A percentile compares a stretch with the other conserved stretches of the same genome.
phyloP scores from a whole-genome alignment of 139 green algal species.

The Auxenochlorella protothecoides region DNA sequence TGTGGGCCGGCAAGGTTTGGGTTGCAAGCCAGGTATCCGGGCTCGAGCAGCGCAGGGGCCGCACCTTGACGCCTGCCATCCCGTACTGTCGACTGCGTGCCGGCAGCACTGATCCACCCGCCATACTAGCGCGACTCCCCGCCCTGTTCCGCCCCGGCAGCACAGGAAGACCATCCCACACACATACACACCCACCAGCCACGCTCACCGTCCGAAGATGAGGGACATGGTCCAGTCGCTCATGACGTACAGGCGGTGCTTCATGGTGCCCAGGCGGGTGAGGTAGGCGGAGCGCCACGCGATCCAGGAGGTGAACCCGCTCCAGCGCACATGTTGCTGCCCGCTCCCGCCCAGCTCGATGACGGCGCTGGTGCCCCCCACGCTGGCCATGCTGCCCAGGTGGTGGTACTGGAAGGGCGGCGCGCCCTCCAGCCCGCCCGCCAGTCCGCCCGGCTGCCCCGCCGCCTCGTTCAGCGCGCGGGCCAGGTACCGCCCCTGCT shows the following conservation, averaged over 20 bases:
- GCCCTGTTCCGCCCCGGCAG: too few species aligned
- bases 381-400: constrained; percentile 56
- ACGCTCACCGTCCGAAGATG: constrained; percentile 33
- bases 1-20: too few species aligned
- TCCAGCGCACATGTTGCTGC: constrained; percentile 1
- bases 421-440: neutral
- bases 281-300: constrained; percentile 73
- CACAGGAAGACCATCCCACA: too few species aligned
- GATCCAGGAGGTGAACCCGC: constrained; percentile 50
- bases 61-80: too few species aligned
- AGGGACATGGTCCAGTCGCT: constrained; percentile 35
- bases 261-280: constrained; percentile 52
- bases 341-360: constrained; percentile 31
- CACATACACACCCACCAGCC: neutral
- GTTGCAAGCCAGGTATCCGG: too few species aligned
- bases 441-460: neutral
- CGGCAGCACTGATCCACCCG: too few species aligned
- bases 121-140: too few species aligned
- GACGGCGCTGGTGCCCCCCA: constrained; percentile 33
- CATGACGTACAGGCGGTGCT: constrained; percentile 21
- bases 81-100: too few species aligned
- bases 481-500: constrained; percentile 83
- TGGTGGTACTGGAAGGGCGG: constrained; percentile 26
- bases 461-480: constrained; percentile 46
- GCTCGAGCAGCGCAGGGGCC: too few species aligned